These are phyloP conservation scores for Lagenidium giganteum DNA, from an alignment of 352 stramenopile species.

Conservation along the genomic window DNA sequence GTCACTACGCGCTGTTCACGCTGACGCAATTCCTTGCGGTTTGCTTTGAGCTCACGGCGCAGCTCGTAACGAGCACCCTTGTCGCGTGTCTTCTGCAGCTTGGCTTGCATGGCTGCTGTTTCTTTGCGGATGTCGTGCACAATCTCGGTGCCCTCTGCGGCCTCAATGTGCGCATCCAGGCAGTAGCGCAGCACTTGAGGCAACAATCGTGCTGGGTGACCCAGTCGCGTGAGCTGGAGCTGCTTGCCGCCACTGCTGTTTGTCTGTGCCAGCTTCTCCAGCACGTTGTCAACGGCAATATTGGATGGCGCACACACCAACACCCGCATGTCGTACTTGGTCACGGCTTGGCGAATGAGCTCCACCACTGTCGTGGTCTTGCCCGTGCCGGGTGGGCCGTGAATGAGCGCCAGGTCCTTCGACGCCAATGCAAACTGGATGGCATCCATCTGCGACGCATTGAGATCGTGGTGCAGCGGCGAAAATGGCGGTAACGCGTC, in stretches of 20 bases:
- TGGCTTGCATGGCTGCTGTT: constrained; percentile 57
- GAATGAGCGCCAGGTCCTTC: constrained; percentile 88
- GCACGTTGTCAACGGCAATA: constrained; percentile 98
- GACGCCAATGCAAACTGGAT: constrained; percentile 80
- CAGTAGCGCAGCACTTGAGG: constrained; percentile 89
- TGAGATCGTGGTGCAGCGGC: constrained; percentile 49
- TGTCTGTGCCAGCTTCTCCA: constrained; percentile 87
- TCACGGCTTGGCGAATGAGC: constrained; percentile 93
- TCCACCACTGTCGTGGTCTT: constrained; percentile 98
- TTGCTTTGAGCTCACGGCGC: constrained; percentile 79
- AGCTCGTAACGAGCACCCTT: constrained; percentile 43
- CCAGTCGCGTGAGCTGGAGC: constrained; percentile 71
- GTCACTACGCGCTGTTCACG: constrained; percentile 92
- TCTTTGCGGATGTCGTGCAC: constrained; percentile 94
- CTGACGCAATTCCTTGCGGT: constrained; percentile 93
- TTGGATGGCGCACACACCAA: constrained; percentile 98
- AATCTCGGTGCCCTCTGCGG: constrained; percentile 93
- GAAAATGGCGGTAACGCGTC: constrained; percentile 39
- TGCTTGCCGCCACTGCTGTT: too few species aligned
- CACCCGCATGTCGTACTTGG: constrained; percentile 80
- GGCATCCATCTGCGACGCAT: constrained; percentile 70
- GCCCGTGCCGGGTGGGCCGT: constrained; percentile 90
- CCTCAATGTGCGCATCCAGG: constrained; percentile 91
- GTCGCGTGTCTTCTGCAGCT: constrained; percentile 51
- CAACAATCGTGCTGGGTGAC: constrained; percentile 94